Base-by-base conservation (phyloP, 345 rosid species). In the Eucalyptus sp. region DNA sequence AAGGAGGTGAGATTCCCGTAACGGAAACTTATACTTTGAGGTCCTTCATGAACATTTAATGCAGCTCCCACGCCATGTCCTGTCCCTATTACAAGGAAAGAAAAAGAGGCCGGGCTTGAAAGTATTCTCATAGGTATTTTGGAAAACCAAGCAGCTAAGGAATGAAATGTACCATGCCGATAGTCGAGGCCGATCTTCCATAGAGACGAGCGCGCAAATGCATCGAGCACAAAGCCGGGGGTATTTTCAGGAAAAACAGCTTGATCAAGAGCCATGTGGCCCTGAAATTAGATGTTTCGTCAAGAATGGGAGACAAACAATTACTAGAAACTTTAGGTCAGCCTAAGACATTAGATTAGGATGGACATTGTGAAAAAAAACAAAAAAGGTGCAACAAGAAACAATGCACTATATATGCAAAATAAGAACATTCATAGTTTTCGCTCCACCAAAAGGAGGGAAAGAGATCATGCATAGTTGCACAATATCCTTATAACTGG, bases 61-160 rank as follows among this genome's bases (percentile, higher is more conserved):
- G 98, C 99, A 52, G 99, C 99, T 58, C 99, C 99, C 76, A 96
- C 99, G 2, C 99, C 99, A 89, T 98, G 99, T 27, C 99, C 99
- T 24, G 99, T 96, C 90, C 99, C 99, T 98, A 91, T 89, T 71
- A 64, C 90, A 90, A 58, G 88, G 83, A 92, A 87, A 86, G 80
- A 88, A 86, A 86, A 17, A 41, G 48, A 76, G 84, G 84, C 48
- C 48, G 1, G 1, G 9, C 84, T 76, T 76, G 84, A 76, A 76
- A 11, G 84, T 76, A 41, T 20, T 41, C 48, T 76, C 84, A 41
- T 10, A 20, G 12, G 48, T 76, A 41, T 10, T 37, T 43, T 6
- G 16, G 13, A 76, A 0, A 76, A 76, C 48, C 84, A 76, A 20
- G 29, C 20, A 48, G 49, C 58, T 90, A 87, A 86, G 5, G 80